Evolutionary conservation across 768 basidiomycete species (phyloP).

Genomic region (Heimioporus sp.): DNA sequence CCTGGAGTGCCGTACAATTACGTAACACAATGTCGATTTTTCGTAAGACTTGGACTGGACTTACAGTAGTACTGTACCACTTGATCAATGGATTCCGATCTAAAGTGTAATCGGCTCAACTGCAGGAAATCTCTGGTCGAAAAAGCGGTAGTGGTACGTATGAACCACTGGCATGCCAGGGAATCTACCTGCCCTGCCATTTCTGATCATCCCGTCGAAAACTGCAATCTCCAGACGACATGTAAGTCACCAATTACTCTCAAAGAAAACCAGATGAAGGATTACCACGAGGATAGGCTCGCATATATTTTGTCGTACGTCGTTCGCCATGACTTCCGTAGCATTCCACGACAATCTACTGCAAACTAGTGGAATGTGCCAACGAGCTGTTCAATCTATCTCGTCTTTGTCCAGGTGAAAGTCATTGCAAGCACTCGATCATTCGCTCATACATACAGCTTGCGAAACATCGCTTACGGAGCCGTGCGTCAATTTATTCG

Average conservation of each 20-base stretch:
- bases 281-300: conserved; percentile 50
- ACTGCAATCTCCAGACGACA: conserved; percentile 45
- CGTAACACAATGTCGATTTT: conserved; percentile 1
- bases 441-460: conserved; percentile 41
- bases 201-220: background rate
- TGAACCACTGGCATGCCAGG: background rate
- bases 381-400: conserved; percentile 79
- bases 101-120: conserved; percentile 77
- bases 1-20: background rate
- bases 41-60: background rate
- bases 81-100: conserved; percentile 64
- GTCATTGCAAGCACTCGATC: background rate
- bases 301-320: conserved; percentile 79
- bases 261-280: background rate
- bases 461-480: conserved; percentile 80
- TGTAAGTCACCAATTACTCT: conserved; percentile 36
- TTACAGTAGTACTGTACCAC: no score
- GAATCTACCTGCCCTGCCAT: background rate
- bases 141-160: conserved; percentile 82
- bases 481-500: conserved; percentile 48
- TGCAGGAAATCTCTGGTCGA: conserved; percentile 67
- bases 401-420: conserved; percentile 72
- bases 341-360: background rate
- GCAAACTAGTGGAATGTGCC: conserved; percentile 68
- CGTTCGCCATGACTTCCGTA: background rate